phyloP scores from a whole-genome alignment of 2,329 filamentous ascomycete species.

The Verticillium zaregamsianum region DNA sequence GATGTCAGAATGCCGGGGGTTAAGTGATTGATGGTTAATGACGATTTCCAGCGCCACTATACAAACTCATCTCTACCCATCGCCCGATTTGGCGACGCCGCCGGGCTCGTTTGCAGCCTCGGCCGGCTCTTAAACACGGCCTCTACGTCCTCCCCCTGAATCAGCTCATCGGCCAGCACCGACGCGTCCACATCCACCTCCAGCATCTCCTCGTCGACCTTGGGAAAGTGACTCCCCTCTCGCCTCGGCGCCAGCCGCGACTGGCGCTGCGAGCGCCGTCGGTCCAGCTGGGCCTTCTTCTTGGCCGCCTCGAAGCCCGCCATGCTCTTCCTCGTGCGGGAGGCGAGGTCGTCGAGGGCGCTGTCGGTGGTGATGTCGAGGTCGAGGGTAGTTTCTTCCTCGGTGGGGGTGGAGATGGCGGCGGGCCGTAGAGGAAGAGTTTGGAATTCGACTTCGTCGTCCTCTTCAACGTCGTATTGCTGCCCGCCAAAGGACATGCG shows the following conservation, averaged over 20 bases:
- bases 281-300: constrained; percentile 56
- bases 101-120: constrained; percentile 72
- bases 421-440: constrained; percentile 13
- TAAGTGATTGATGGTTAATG: too few relatives aligned
- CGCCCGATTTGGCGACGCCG: constrained; percentile 41
- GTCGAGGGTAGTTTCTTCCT: not conserved
- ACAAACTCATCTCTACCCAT: constrained; percentile 11
- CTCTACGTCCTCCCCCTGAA: constrained; percentile 68
- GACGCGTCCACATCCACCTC: constrained; percentile 27
- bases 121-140: constrained; percentile 83
- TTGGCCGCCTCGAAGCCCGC: constrained; percentile 56
- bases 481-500: constrained; percentile 39
- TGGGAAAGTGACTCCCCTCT: constrained; percentile 43
- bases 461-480: constrained; percentile 21
- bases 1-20: too few relatives aligned
- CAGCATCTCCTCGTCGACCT: constrained; percentile 39
- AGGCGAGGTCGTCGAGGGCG: constrained; percentile 45
- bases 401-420: not conserved
- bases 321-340: constrained; percentile 59
- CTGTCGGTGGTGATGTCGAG: constrained; percentile 21
- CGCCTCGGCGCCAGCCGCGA: constrained; percentile 27
- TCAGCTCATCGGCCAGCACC: constrained; percentile 63
- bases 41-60: not conserved
- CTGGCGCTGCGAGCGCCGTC: constrained; percentile 46
- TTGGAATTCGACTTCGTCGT: constrained; percentile 18